phyloP scores from a whole-genome alignment of 768 basidiomycete species.

The Hysterangium stoloniferum region DNA sequence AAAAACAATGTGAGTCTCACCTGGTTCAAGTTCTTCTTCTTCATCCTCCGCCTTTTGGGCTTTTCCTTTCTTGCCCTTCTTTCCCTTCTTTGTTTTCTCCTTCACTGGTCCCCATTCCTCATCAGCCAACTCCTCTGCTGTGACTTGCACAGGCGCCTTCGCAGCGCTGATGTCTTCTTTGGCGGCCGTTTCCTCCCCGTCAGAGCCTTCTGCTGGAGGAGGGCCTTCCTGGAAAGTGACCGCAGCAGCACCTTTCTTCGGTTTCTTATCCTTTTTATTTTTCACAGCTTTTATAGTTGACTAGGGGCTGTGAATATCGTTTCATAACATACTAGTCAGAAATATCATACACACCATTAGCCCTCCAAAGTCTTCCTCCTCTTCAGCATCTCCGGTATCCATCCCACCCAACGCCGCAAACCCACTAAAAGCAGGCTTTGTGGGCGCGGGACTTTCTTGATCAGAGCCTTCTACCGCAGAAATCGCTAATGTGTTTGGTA shows the following conservation, averaged over 20 bases:
- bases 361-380: slow-evolving; percentile 64
- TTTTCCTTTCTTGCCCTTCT: slow-evolving; percentile 50
- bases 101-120: slow-evolving; percentile 61
- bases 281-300: slow-evolving; percentile 54
- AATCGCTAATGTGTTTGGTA: slow-evolving; percentile 31
- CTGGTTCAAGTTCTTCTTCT: slow-evolving; percentile 4
- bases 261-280: slow-evolving; percentile 46
- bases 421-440: slow-evolving; percentile 37
- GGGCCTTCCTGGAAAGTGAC: slow-evolving; percentile 21
- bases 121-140: slow-evolving; percentile 67
- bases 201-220: slow-evolving; percentile 23
- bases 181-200: slow-evolving; percentile 25
- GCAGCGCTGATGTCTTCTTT: slow-evolving; percentile 23
- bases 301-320: slow-evolving; percentile 27
- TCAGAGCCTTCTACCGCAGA: slow-evolving; percentile 29
- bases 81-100: slow-evolving; percentile 39
- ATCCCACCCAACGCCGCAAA: slow-evolving; percentile 41
- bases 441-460: slow-evolving; percentile 30
- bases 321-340: not conserved
- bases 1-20: too few relatives aligned
- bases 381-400: slow-evolving; percentile 38
- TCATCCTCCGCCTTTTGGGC: slow-evolving; percentile 12
- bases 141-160: slow-evolving; percentile 42
- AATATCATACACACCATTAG: slow-evolving; percentile 49
- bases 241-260: slow-evolving; percentile 39